Base-by-base conservation (phyloP, 352 stramenopile species). In the Phytophthora parvispora region DNA sequence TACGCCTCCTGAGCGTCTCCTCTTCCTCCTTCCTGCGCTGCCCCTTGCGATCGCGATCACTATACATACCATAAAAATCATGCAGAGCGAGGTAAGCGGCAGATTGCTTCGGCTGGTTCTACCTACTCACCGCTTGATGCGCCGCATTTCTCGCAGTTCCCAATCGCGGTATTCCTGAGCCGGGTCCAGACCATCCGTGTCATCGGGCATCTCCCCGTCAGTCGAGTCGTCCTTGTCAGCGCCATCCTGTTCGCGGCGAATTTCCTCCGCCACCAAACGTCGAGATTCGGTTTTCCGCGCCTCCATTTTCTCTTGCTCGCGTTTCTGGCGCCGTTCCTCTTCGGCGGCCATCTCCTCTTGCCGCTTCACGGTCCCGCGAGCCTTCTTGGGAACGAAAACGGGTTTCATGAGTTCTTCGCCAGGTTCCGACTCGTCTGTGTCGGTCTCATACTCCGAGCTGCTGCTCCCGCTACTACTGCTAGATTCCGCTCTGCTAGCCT, bases 101-200 rank as follows among this genome's bases (percentile, higher is more conserved):
- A 25, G 20, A 6, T 18, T 15, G 2, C 27, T 28, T 49, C 20
- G 27, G 20, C 42, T 13, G 8, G 27, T 25, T 45, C 18, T 2
- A 31, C 12, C 22, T n/a, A 36, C 65, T n/a, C 57, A 94, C 88
- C 92, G 74, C 73, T 98, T 97, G 56, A 99, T 90, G 12, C 97
- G 89, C 18, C 87, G 81, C 81, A 99, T 91, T 76, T 99, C 97
- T 18, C 97, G 87, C 57, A 99, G 70, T 67, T 98, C 92, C 97
- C 97, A 99, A 53, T 95, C 91, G 13, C 96, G 77, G 52, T 97
- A 98, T 59, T 98, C 94, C 55, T 94, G 81, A 28, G 94, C 86
- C 4, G 97, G 90, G 53, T 98, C 84, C 27, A 97, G n/a, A 24
- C 89, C 83, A 60, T 98, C 91, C 60, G 89, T 96, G 47, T 98